These are phyloP conservation scores for Lipomyces kockii DNA, from an alignment of 805 yeast species.

Conservation along the genomic window DNA sequence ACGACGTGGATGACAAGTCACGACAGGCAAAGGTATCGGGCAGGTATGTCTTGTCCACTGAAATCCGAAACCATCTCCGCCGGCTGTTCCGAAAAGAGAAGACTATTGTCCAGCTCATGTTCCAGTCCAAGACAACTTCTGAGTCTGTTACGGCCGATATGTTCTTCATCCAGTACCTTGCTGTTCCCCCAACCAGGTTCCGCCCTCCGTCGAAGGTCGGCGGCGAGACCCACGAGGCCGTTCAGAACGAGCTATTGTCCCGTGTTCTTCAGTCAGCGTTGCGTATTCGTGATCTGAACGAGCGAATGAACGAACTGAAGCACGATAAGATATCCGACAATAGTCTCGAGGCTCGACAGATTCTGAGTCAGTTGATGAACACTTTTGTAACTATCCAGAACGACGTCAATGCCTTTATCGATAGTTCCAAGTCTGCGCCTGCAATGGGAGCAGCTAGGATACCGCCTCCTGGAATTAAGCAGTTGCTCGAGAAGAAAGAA, in stretches of 20 bases:
- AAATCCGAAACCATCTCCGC: constrained; percentile 77
- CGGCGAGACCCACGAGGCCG: constrained; percentile 92
- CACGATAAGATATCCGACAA: constrained; percentile 52
- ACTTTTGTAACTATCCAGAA: constrained; percentile 93
- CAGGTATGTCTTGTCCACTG: constrained; percentile 85
- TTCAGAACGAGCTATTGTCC: constrained; percentile 86
- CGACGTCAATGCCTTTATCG: constrained; percentile 92
- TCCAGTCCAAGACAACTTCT: constrained; percentile 76
- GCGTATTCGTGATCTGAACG: constrained; percentile 85
- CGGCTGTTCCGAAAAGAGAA: constrained; percentile 78
- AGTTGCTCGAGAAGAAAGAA: constrained; percentile 96
- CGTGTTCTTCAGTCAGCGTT: constrained; percentile 79
- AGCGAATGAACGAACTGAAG: constrained; percentile 68
- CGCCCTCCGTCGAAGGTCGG: constrained; percentile 96
- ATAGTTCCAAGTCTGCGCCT: constrained; percentile 85
- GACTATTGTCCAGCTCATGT: constrained; percentile 66
- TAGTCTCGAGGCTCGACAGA: constrained; percentile 45
- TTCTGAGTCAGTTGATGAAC: constrained; percentile 83
- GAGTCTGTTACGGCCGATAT: constrained; percentile 67
- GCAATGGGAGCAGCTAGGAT: constrained; percentile 61
- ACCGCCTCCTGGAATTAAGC: constrained; percentile 95
- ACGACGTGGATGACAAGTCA: constrained; percentile 50
- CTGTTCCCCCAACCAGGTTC: constrained; percentile 96
- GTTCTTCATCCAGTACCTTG: constrained; percentile 85
- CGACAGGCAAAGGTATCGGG: constrained; percentile 60